phyloP scores from a whole-genome alignment of 306 rosid genomes.

The Ammopiptanthus mongolicus region DNA sequence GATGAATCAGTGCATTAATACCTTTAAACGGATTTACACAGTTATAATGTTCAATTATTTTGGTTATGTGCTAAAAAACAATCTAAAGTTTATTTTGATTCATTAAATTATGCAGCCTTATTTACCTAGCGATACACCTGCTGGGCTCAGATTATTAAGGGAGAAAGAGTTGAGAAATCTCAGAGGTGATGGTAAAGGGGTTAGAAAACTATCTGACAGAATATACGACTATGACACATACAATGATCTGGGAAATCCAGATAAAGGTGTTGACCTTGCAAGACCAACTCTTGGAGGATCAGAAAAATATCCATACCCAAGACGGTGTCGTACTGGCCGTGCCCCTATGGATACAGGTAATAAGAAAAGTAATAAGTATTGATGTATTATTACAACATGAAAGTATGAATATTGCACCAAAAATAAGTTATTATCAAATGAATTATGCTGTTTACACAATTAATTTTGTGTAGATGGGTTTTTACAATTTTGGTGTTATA shows the following conservation, averaged over 20 bases:
- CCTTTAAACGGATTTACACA: not conserved
- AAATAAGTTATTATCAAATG: not conserved
- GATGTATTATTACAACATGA: not conserved
- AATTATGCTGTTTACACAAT: not conserved
- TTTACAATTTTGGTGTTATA: not conserved
- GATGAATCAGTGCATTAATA: not conserved
- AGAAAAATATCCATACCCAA: constrained; percentile 59
- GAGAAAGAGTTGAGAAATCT: constrained; percentile 60
- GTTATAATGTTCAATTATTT: not conserved
- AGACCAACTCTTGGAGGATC: constrained; percentile 77
- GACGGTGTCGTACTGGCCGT: constrained; percentile 97
- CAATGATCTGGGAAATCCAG: constrained; percentile 95
- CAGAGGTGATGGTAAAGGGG: constrained; percentile 77
- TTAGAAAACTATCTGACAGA: constrained; percentile 63
- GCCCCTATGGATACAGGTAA: constrained; percentile 60
- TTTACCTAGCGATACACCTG: constrained; percentile 80
- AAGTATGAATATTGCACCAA: not conserved
- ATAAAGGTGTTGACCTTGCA: constrained; percentile 51
- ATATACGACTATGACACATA: constrained; percentile 70
- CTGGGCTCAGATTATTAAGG: constrained; percentile 63
- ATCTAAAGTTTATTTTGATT: not conserved
- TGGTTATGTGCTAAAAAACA: not conserved
- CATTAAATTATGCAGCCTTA: constrained; percentile 61
- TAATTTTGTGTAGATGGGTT: not conserved
- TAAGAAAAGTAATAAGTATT: not conserved